These are phyloP conservation scores for Carex cristatella DNA, from an alignment of 176 grass and related monocot species.

Conservation along the genomic window DNA sequence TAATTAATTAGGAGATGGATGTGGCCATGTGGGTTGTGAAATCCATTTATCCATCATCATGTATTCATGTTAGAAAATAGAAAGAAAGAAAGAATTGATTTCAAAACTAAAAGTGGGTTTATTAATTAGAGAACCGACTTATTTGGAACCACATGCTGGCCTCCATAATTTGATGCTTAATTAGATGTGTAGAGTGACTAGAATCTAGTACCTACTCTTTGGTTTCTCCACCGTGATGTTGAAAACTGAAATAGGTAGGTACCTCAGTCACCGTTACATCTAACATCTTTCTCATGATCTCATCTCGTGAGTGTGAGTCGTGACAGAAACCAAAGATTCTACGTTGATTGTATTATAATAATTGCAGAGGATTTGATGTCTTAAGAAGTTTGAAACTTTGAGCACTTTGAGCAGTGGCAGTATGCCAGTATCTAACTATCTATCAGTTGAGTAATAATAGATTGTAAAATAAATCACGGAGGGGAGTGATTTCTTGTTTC, in stretches of 20 bases:
- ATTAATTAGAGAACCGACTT: conserved; percentile 22
- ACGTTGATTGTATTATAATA: neutral
- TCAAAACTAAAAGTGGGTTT: neutral
- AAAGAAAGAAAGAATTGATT: neutral
- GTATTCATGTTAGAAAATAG: neutral
- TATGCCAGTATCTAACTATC: neutral
- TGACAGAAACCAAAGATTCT: neutral
- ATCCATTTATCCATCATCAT: neutral
- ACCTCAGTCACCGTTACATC: no score
- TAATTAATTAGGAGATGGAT: no score
- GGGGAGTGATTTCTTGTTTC: no score
- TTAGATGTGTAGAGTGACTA: neutral
- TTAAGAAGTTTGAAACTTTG: neutral
- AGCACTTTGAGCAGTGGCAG: neutral
- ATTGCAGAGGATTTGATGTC: neutral
- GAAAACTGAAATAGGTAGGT: no score
- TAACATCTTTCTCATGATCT: no score
- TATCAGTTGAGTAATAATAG: neutral
- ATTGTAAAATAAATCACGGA: neutral
- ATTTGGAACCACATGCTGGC: neutral
- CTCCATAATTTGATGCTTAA: conserved; percentile 10
- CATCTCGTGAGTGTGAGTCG: no score
- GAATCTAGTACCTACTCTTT: no score
- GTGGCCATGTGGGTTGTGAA: no score
- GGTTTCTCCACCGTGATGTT: no score